Conservation (phyloP, 2,329 filamentous ascomycete genomes). For the Exserohilum rostratum region DNA sequence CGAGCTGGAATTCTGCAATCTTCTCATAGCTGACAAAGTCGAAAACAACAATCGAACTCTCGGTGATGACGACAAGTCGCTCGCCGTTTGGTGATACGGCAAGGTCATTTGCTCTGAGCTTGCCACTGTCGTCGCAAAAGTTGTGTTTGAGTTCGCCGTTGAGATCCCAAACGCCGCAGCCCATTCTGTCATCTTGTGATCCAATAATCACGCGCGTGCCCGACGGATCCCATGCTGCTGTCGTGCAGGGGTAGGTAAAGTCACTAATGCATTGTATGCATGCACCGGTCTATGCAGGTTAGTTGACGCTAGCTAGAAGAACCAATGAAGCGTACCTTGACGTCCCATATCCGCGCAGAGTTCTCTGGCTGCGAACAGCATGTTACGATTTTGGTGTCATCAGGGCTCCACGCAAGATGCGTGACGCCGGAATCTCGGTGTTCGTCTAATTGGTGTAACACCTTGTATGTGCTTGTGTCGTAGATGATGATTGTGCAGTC, state of each 20-base stretch:
- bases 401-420: constrained; percentile 88
- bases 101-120: constrained; percentile 81
- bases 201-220: constrained; percentile 77
- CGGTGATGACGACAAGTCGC: constrained; percentile 78
- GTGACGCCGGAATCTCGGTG: constrained; percentile 75
- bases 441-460: constrained; percentile 67
- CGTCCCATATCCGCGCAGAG: constrained; percentile 76
- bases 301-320: constrained; percentile 5
- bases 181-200: constrained; percentile 47
- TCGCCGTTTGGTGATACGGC: constrained; percentile 81
- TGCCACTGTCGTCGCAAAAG: constrained; percentile 62
- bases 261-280: constrained; percentile 66
- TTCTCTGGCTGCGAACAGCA: constrained; percentile 72
- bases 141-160: constrained; percentile 64
- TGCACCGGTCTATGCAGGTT: constrained; percentile 46
- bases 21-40: constrained; percentile 77
- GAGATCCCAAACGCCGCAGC: constrained; percentile 64
- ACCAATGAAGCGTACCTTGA: constrained; percentile 31
- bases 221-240: constrained; percentile 87
- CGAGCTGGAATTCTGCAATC: constrained; percentile 74
- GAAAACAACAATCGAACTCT: constrained; percentile 77
- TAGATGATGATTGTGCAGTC: constrained; percentile 81
- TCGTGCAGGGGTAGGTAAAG: constrained; percentile 84
- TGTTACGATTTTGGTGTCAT: constrained; percentile 83
- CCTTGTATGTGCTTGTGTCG: constrained; percentile 72